These are phyloP conservation scores for Sordaria brevicollis DNA, from an alignment of 495 filamentous ascomycete genomes.

Conservation along the genomic window DNA sequence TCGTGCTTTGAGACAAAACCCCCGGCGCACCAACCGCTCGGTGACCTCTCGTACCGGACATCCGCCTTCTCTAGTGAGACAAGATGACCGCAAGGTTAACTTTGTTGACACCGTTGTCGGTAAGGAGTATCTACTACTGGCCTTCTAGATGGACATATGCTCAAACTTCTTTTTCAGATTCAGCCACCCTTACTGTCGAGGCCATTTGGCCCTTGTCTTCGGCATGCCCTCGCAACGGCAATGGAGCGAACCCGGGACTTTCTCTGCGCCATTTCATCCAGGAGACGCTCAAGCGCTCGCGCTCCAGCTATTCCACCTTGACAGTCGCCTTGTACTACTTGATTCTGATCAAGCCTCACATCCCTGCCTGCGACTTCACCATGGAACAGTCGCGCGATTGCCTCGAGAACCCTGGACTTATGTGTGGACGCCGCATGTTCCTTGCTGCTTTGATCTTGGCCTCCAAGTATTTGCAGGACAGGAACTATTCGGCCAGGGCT, in stretches of 20 bases:
- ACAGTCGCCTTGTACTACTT: slow-evolving; percentile 96
- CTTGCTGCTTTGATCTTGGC: slow-evolving; percentile 84
- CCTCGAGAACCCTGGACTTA: slow-evolving; percentile 66
- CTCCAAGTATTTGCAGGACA: slow-evolving; percentile 95
- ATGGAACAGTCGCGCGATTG: slow-evolving; percentile 76
- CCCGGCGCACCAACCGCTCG: slow-evolving; percentile 58
- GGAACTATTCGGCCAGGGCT: slow-evolving; percentile 64
- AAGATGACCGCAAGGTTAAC: slow-evolving; percentile 85
- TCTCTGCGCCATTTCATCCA: slow-evolving; percentile 93
- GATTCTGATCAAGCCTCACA: slow-evolving; percentile 83
- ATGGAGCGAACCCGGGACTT: slow-evolving; percentile 59
- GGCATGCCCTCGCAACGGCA: slow-evolving; percentile 45
- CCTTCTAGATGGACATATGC: slow-evolving; percentile 9
- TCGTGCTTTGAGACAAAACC: slow-evolving; percentile 65
- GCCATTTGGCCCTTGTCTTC: slow-evolving; percentile 87
- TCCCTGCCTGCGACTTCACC: slow-evolving; percentile 72
- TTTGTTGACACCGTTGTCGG: slow-evolving; percentile 98
- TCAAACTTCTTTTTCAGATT: slow-evolving; percentile 54
- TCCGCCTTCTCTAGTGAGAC: slow-evolving; percentile 75
- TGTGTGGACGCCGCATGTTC: slow-evolving; percentile 97
- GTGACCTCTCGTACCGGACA: slow-evolving; percentile 47
- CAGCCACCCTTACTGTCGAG: slow-evolving; percentile 93
- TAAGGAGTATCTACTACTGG: slow-evolving; percentile 45
- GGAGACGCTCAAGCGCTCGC: slow-evolving; percentile 86
- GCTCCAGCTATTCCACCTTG: slow-evolving; percentile 92